These are phyloP conservation scores for Saxispiralis lemnorum DNA, from an alignment of 495 filamentous ascomycete species.

Conservation along the genomic window DNA sequence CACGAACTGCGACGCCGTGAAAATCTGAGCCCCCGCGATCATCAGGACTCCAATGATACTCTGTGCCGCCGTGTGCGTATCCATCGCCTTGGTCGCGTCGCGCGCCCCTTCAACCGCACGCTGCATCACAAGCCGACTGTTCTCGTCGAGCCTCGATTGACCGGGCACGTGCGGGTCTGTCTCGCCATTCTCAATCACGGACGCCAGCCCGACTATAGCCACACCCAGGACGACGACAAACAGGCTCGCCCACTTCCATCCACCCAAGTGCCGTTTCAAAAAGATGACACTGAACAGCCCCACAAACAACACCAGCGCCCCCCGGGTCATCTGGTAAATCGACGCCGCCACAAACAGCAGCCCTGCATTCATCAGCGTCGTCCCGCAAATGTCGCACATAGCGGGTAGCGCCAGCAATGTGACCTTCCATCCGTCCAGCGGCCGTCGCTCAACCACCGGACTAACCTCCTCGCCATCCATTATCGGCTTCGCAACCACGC, in stretches of 20 bases:
- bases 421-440: constrained; percentile 55
- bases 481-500: constrained; percentile 34
- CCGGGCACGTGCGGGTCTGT: constrained; percentile 9
- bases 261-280: constrained; percentile 52
- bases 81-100: constrained; percentile 3
- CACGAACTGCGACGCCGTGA: constrained; percentile 91
- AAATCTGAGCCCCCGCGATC: constrained; percentile 87
- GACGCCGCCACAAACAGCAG: constrained; percentile 82
- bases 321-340: constrained; percentile 97
- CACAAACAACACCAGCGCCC: constrained; percentile 85
- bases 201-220: constrained; percentile 74
- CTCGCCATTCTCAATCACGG: constrained; percentile 53
- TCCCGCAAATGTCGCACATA: constrained; percentile 83
- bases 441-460: constrained; percentile 24
- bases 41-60: constrained; percentile 69
- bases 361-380: constrained; percentile 92
- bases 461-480: constrained; percentile 15
- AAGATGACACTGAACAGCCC: constrained; percentile 90
- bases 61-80: constrained; percentile 38
- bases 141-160: neutral
- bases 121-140: neutral
- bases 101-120: constrained; percentile 2
- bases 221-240: constrained; percentile 77
- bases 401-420: constrained; percentile 68
- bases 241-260: constrained; percentile 81